Conservation (phyloP, 495 filamentous ascomycete genomes). For the Penicillium ucsense region DNA sequence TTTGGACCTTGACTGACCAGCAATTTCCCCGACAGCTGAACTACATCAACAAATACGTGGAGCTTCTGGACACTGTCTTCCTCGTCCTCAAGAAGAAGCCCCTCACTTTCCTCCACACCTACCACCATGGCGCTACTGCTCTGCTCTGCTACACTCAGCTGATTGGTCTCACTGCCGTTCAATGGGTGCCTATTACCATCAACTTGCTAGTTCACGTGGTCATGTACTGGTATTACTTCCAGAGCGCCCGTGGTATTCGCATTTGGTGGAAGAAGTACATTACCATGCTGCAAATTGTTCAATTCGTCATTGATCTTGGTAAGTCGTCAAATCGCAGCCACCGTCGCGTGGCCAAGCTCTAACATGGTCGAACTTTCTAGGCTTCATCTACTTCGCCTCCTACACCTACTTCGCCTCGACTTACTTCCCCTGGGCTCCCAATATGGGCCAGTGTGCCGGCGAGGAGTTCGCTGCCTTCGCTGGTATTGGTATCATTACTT, state of each 20-base stretch:
- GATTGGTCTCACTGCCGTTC: constrained; percentile 56
- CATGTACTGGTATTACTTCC: constrained; percentile 59
- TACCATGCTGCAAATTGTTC: constrained; percentile 47
- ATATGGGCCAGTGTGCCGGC: constrained; percentile 76
- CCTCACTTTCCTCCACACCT: constrained; percentile 68
- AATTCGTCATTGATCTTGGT: constrained; percentile 52
- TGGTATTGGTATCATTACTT: constrained; percentile 82
- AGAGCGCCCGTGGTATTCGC: constrained; percentile 47
- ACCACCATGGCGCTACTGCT: constrained; percentile 65
- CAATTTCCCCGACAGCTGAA: constrained; percentile 42
- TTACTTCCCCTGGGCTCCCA: constrained; percentile 83
- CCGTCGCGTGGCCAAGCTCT: background rate
- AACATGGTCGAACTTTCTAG: constrained; percentile 23
- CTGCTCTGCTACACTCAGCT: constrained; percentile 65
- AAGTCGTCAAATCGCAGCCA: constrained; percentile 13
- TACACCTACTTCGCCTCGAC: constrained; percentile 90
- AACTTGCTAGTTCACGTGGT: constrained; percentile 65
- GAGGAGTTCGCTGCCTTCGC: constrained; percentile 96
- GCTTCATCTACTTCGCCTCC: constrained; percentile 91
- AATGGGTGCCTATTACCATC: constrained; percentile 58
- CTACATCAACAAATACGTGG: constrained; percentile 65
- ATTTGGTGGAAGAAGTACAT: constrained; percentile 57
- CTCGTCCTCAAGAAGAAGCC: constrained; percentile 69
- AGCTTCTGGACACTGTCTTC: constrained; percentile 61
- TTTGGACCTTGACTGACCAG: constrained; percentile 10